Conservation (phyloP, 805 yeast genomes). For the Maudiozyma serrabonitensis region DNA sequence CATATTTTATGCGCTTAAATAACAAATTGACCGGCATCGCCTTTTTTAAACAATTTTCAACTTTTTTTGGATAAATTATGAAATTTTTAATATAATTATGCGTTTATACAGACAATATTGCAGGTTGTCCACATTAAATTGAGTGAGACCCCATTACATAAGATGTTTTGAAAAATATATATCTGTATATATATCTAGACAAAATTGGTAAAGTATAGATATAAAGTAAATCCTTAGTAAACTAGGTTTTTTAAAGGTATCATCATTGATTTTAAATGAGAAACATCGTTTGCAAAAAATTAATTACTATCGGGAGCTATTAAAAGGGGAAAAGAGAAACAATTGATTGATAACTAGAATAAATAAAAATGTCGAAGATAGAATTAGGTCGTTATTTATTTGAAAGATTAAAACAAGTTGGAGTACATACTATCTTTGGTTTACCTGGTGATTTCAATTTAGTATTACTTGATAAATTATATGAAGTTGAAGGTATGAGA, state of each 20-base stretch:
- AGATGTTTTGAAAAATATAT: not conserved
- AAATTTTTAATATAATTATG: no score
- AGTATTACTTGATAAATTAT: constrained; percentile 56
- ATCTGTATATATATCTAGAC: not conserved
- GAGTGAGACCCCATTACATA: no score
- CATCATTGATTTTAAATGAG: not conserved
- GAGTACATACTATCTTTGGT: constrained; percentile 62
- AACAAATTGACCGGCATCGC: no score
- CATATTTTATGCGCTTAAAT: no score
- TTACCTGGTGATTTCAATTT: constrained; percentile 77
- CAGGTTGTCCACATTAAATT: not conserved
- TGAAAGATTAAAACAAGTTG: constrained; percentile 64
- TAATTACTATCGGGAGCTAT: not conserved
- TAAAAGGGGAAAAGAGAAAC: not conserved
- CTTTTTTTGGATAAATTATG: no score
- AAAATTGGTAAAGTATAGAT: not conserved
- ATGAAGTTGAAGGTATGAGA: constrained; percentile 61
- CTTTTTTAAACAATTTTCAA: no score
- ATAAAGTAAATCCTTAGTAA: not conserved
- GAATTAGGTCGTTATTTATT: constrained; percentile 68
- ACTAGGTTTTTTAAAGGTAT: not conserved
- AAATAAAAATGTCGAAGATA: constrained; percentile 31
- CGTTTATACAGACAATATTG: not conserved
- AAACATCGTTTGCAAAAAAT: not conserved
- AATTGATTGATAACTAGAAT: not conserved